These are phyloP conservation scores for Pseudogymnoascus sp. DNA, from an alignment of 2,329 filamentous ascomycete species.

Conservation along the genomic window DNA sequence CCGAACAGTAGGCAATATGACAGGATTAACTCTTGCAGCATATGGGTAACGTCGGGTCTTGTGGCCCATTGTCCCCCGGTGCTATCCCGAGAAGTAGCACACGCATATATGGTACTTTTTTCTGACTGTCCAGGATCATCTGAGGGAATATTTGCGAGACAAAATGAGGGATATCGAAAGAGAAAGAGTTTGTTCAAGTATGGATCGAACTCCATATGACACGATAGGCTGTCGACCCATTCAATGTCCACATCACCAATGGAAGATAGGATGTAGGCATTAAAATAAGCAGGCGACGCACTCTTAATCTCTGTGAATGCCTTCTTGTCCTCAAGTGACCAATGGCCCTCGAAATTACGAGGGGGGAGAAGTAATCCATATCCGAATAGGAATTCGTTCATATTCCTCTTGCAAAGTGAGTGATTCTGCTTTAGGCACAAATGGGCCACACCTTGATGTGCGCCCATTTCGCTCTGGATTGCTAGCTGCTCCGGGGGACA, in stretches of 20 bases:
- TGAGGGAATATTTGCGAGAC: conserved; percentile 13
- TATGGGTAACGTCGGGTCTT: conserved; percentile 15
- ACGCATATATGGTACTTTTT: conserved; percentile 8
- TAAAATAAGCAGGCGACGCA: conserved; percentile 14
- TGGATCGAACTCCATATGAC: conserved; percentile 23
- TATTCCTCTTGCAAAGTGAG: not conserved
- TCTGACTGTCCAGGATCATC: not conserved
- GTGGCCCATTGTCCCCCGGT: conserved; percentile 13
- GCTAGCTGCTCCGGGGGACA: conserved; percentile 10
- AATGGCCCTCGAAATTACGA: conserved; percentile 13
- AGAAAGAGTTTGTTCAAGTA: conserved; percentile 18
- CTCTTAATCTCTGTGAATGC: conserved; percentile 11
- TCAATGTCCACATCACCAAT: conserved; percentile 17
- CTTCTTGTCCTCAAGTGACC: conserved; percentile 11
- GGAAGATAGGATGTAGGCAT: conserved; percentile 17
- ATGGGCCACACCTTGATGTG: conserved; percentile 12
- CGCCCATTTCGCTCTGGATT: conserved; percentile 17
- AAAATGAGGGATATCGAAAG: conserved; percentile 23
- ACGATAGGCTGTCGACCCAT: conserved; percentile 21
- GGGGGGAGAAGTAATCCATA: conserved; percentile 21
- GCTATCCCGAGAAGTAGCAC: not conserved
- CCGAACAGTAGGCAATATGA: conserved; percentile 23
- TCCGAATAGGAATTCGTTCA: conserved; percentile 18
- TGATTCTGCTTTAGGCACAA: conserved; percentile 16
- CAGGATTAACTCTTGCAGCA: conserved; percentile 19